Percentiles rank a stretch among this genome's conserved stretches.
Evolutionary conservation across 257 asterid genomes (phyloP).

Genomic region (Solanum infundibuliforme): DNA sequence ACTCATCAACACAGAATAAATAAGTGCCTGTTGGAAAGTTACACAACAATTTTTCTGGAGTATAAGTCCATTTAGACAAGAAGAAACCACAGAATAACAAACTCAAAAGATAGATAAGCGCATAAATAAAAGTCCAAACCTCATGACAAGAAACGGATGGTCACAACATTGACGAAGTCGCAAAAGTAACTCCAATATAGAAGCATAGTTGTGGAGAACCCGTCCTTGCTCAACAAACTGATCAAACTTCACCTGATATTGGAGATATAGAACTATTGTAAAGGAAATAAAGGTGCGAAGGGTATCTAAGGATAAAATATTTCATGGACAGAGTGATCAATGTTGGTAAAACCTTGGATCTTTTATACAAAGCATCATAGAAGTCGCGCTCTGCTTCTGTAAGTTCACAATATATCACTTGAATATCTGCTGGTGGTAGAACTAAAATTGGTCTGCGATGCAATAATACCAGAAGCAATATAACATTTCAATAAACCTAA

Average conservation of each 20-base stretch:
- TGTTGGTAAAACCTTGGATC: conserved; percentile 58
- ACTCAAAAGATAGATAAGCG: neutral
- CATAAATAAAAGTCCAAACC: conserved; percentile 26
- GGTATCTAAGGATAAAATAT: neutral
- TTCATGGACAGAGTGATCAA: neutral
- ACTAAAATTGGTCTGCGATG: conserved; percentile 74
- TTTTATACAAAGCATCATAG: conserved; percentile 83
- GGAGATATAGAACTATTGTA: neutral
- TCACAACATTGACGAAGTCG: conserved; percentile 99
- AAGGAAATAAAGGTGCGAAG: conserved; percentile 2
- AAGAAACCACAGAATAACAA: neutral
- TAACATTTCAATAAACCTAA: conserved; percentile 1
- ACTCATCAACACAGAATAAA: neutral
- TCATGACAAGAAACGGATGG: conserved; percentile 96
- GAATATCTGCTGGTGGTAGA: conserved; percentile 88
- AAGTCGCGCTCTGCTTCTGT: conserved; percentile 85
- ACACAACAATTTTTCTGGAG: neutral
- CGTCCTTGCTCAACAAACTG: conserved; percentile 98
- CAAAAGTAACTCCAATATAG: conserved; percentile 86
- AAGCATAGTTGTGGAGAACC: conserved; percentile 95
- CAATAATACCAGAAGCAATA: neutral
- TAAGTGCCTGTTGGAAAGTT: neutral
- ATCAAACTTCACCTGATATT: conserved; percentile 70
- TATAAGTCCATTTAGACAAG: neutral
- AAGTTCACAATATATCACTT: conserved; percentile 74